phyloP scores from a whole-genome alignment of 208 protist species.

The Trypanosoma conorhini region DNA sequence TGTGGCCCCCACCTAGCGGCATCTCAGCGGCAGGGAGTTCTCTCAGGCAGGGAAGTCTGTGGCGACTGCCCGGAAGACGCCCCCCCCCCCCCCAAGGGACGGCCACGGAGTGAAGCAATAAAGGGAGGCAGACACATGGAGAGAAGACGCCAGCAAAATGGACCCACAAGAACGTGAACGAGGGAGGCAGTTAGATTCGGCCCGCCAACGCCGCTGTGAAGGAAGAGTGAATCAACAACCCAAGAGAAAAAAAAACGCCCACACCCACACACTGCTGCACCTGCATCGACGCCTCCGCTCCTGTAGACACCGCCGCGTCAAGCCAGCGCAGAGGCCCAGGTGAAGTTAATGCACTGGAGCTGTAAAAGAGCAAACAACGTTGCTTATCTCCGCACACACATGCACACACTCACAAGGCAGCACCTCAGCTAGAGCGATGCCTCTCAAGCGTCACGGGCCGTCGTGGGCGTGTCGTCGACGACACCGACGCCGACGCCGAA shows the following conservation, averaged over 20 bases:
- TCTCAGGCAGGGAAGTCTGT: not conserved
- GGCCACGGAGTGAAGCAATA: not conserved
- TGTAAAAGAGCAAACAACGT: not conserved
- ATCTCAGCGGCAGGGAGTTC: not conserved
- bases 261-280: too few relatives aligned
- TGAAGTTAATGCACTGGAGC: not conserved
- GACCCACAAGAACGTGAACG: too few relatives aligned
- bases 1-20: not conserved
- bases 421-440: not conserved
- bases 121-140: not conserved
- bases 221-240: too few relatives aligned
- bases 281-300: too few relatives aligned
- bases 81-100: not conserved
- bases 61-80: not conserved
- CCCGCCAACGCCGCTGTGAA: too few relatives aligned
- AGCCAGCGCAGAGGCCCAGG: not conserved
- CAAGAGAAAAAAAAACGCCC: too few relatives aligned
- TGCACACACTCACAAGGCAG: not conserved
- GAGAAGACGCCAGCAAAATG: not conserved
- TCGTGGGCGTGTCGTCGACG: not conserved
- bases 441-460: not conserved
- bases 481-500: not conserved
- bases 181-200: too few relatives aligned
- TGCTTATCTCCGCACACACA: not conserved
- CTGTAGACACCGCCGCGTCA: too few relatives aligned